These are phyloP conservation scores for Penicillium decumbens DNA, from an alignment of 2,329 filamentous ascomycete genomes.

Conservation along the genomic window DNA sequence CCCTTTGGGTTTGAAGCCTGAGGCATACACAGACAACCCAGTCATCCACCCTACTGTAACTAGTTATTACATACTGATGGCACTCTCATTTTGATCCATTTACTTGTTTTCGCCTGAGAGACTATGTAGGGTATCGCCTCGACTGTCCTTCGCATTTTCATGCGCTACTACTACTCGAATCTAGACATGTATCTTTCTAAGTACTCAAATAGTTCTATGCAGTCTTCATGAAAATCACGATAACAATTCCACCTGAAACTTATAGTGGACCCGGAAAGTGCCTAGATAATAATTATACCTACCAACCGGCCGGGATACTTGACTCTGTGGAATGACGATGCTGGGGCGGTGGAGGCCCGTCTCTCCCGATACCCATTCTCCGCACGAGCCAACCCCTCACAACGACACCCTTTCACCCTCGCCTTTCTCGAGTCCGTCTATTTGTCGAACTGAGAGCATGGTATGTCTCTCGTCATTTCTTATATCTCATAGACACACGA, in stretches of 20 bases:
- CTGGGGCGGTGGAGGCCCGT: conserved; percentile 9
- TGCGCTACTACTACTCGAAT: background rate
- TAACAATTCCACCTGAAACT: no score
- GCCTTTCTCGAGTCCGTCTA: background rate
- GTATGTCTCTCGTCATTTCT: conserved; percentile 1
- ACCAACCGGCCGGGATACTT: background rate
- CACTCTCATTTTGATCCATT: background rate
- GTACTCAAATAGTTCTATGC: background rate
- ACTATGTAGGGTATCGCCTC: background rate
- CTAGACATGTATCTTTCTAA: background rate
- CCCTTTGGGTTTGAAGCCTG: background rate
- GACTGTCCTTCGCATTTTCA: background rate
- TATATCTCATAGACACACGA: background rate
- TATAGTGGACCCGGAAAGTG: background rate
- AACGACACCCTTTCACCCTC: conserved; percentile 4
- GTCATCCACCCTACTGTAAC: background rate
- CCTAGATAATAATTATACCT: no score
- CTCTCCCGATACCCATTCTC: conserved; percentile 18
- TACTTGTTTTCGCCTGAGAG: background rate
- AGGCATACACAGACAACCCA: background rate
- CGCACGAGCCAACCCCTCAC: conserved; percentile 19
- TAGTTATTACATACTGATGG: background rate
- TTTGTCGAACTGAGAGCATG: conserved; percentile 7
- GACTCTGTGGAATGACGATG: background rate
- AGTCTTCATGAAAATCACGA: background rate